A percentile compares a stretch with the other conserved stretches of the same genome.
Conservation (phyloP, 2,329 filamentous ascomycete genomes). For the Colletotrichum viniferum region DNA sequence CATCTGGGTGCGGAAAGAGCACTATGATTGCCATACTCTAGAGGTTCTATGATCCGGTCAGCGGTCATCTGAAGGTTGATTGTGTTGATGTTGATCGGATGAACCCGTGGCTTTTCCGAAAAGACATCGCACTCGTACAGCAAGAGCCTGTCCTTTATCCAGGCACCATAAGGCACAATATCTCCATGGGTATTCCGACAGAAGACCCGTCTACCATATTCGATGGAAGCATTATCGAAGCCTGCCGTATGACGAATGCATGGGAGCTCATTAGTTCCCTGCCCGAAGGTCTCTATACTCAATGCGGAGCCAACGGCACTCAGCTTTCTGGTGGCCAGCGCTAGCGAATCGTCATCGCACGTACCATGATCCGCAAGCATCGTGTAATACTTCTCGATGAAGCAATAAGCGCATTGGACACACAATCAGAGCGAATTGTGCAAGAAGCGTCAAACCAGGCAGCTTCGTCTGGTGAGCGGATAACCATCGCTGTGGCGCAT, state of each 20-base stretch:
- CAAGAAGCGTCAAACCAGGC: slow-evolving; percentile 61
- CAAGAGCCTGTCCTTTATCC: slow-evolving; percentile 42
- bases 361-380: slow-evolving; percentile 71
- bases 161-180: slow-evolving; percentile 52
- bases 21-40: slow-evolving; percentile 60
- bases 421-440: slow-evolving; percentile 68
- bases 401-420: slow-evolving; percentile 70
- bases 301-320: slow-evolving; percentile 70
- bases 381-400: slow-evolving; percentile 74
- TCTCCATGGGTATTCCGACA: slow-evolving; percentile 43
- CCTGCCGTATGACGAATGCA: slow-evolving; percentile 53
- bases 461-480: slow-evolving; percentile 34
- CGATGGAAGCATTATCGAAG: slow-evolving; percentile 41
- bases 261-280: slow-evolving; percentile 46
- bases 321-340: slow-evolving; percentile 76
- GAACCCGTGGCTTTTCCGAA: slow-evolving; percentile 32
- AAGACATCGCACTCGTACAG: slow-evolving; percentile 33
- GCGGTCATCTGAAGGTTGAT: slow-evolving; percentile 27
- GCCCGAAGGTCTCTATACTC: slow-evolving; percentile 59
- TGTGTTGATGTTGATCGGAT: slow-evolving; percentile 26
- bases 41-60: slow-evolving; percentile 53
- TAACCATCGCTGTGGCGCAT: slow-evolving; percentile 71
- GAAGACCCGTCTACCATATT: slow-evolving; percentile 24
- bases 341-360: slow-evolving; percentile 74
- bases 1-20: slow-evolving; percentile 63